Conservation (phyloP, 2,329 filamentous ascomycete genomes). For the Paracamarosporium sp. region DNA sequence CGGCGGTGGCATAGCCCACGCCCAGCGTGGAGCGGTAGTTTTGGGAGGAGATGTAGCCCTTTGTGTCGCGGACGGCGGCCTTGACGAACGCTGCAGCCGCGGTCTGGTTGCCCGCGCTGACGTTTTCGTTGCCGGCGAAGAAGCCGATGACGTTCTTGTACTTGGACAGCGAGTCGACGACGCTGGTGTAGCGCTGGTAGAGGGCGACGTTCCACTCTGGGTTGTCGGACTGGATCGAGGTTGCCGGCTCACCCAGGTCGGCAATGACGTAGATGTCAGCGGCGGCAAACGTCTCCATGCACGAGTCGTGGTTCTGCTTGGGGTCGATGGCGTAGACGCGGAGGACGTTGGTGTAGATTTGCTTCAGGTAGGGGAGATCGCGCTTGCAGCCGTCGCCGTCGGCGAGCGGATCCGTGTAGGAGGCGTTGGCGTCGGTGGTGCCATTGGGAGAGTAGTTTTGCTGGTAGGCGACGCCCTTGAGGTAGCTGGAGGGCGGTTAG, state of each 20-base stretch:
- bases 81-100: constrained; percentile 92
- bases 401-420: constrained; percentile 84
- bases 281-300: constrained; percentile 81
- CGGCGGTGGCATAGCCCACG: constrained; percentile 95
- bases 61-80: constrained; percentile 93
- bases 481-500: constrained; percentile 61
- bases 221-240: constrained; percentile 82
- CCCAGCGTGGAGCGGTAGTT: constrained; percentile 74
- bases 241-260: constrained; percentile 65
- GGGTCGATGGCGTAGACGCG: constrained; percentile 93
- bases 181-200: constrained; percentile 80
- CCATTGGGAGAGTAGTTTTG: constrained; percentile 50
- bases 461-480: constrained; percentile 95
- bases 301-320: constrained; percentile 73
- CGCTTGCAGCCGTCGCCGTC: constrained; percentile 75
- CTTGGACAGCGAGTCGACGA: constrained; percentile 79
- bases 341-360: constrained; percentile 88
- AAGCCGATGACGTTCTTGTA: constrained; percentile 96
- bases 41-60: constrained; percentile 84
- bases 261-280: constrained; percentile 94
- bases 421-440: constrained; percentile 43
- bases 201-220: constrained; percentile 82
- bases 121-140: constrained; percentile 98
- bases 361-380: constrained; percentile 80
- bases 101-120: constrained; percentile 87